These are phyloP conservation scores for Irpex sp. DNA, from an alignment of 1,284 basidiomycete genomes.

Conservation along the genomic window DNA sequence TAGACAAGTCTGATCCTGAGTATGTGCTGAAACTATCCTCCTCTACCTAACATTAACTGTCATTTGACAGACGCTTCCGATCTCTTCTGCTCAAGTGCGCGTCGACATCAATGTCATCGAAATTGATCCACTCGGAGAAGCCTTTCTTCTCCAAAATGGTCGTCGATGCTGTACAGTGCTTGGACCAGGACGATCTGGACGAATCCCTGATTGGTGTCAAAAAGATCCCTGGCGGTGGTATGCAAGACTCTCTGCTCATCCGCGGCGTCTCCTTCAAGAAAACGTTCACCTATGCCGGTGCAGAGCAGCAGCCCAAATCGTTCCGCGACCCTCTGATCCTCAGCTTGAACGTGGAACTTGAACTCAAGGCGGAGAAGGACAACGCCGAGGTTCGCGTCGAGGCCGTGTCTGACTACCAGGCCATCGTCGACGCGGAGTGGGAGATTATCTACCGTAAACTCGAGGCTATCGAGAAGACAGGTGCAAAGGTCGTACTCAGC, in stretches of 20 bases:
- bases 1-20: constrained; percentile 90
- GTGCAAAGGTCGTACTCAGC: constrained; percentile 96
- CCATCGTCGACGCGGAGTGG: constrained; percentile 99
- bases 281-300: constrained; percentile 98
- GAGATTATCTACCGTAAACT: constrained; percentile 99
- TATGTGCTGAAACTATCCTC: constrained; percentile 36
- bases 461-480: constrained; percentile 93
- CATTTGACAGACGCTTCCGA: constrained; percentile 70
- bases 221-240: constrained; percentile 97
- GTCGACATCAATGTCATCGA: constrained; percentile 98
- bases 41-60: not conserved
- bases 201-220: constrained; percentile 98
- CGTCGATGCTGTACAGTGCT: constrained; percentile 89
- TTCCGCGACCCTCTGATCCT: constrained; percentile 89
- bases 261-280: constrained; percentile 98
- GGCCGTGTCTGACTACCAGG: constrained; percentile 96
- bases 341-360: constrained; percentile 96
- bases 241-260: constrained; percentile 92
- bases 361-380: constrained; percentile 99
- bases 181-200: constrained; percentile 93
- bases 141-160: constrained; percentile 99
- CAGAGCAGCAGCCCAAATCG: constrained; percentile 90
- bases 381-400: constrained; percentile 98
- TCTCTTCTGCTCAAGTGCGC: constrained; percentile 95
- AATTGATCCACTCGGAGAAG: constrained; percentile 98